Conservation (phyloP, 176 grass and related monocot species). For the Avena insularis region DNA sequence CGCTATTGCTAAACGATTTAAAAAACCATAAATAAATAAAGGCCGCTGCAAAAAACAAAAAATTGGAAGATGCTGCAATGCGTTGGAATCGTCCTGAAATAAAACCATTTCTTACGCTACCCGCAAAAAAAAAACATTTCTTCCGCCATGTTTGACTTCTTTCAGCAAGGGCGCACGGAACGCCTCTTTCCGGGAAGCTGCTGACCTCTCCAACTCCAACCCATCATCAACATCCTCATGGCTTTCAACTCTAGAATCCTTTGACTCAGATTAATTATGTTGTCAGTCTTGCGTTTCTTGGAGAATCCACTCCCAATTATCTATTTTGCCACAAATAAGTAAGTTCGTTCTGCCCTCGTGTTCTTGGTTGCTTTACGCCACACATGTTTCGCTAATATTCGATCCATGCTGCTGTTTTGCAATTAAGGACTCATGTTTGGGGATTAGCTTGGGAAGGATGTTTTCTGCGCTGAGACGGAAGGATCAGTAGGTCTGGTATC, state of each 20-base stretch:
- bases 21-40: too few species aligned
- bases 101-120: too few species aligned
- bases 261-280: neutral
- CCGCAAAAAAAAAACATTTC: too few species aligned
- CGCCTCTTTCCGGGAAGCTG: neutral
- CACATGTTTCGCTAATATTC: neutral
- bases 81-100: neutral
- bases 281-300: neutral
- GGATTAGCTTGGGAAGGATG: neutral
- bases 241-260: neutral
- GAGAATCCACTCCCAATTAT: neutral
- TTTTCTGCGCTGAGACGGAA: neutral
- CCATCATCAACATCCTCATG: neutral
- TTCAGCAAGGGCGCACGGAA: neutral
- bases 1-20: too few species aligned
- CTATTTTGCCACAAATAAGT: neutral
- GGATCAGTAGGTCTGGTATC: neutral
- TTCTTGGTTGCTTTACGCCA: neutral
- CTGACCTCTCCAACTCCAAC: slow-evolving; percentile 19
- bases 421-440: neutral
- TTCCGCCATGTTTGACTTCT: slow-evolving; percentile 4
- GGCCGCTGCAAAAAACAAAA: too few species aligned
- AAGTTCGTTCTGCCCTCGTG: neutral
- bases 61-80: neutral
- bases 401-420: neutral